Percentiles rank a stretch among this genome's conserved stretches.
Evolutionary conservation across 345 rosid genomes (phyloP).

Genomic region (Bruguiera gymnorhiza): DNA sequence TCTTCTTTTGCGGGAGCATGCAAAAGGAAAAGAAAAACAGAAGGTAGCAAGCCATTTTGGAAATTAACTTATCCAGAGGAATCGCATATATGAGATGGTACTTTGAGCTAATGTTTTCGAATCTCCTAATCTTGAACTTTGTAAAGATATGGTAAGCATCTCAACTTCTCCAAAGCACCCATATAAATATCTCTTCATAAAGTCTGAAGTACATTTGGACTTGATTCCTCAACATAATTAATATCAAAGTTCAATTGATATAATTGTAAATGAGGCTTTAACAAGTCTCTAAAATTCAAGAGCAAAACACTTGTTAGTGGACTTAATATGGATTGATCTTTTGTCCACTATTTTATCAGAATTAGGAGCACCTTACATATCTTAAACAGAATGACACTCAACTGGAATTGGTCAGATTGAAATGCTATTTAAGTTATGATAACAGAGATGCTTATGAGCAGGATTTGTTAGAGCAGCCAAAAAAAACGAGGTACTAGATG

Average conservation of each 20-base stretch:
- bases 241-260: slow-evolving; percentile 6
- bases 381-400: too few relatives aligned
- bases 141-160: slow-evolving; percentile 36
- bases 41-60: slow-evolving; percentile 27
- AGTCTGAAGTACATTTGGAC: slow-evolving; percentile 34
- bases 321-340: too few relatives aligned
- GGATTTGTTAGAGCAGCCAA: too few relatives aligned
- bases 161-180: too few relatives aligned
- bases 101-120: slow-evolving; percentile 48
- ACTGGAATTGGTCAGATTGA: too few relatives aligned
- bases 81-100: slow-evolving; percentile 27
- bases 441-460: too few relatives aligned
- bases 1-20: slow-evolving; percentile 43
- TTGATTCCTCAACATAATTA: slow-evolving; percentile 39
- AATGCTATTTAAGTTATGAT: too few relatives aligned
- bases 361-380: too few relatives aligned
- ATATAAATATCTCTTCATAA: slow-evolving; percentile 3
- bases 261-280: neutral
- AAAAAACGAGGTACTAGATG: too few relatives aligned
- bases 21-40: slow-evolving; percentile 6
- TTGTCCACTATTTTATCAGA: too few relatives aligned
- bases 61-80: slow-evolving; percentile 26
- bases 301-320: too few relatives aligned
- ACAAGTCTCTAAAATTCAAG: too few relatives aligned
- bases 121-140: slow-evolving; percentile 26